phyloP scores from a whole-genome alignment of 345 rosid species.

The Zanthoxylum bungeanum region DNA sequence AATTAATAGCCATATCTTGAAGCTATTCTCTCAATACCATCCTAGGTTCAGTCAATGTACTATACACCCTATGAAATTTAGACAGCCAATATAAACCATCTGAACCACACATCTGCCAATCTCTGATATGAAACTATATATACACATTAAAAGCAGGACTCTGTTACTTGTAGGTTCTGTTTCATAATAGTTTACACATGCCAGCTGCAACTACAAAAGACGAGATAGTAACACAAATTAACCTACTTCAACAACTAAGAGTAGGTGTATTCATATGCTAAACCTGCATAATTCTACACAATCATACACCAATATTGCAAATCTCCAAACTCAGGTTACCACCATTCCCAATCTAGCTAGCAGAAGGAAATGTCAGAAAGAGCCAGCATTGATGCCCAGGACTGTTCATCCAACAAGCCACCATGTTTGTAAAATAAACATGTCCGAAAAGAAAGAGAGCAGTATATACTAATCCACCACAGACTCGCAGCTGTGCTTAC shows the following conservation, averaged over 20 bases:
- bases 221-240: too few relatives aligned
- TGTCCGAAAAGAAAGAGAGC: neutral
- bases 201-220: neutral
- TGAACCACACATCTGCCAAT: neutral
- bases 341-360: neutral
- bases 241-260: neutral
- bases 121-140: neutral
- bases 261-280: neutral
- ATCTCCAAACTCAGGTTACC: neutral
- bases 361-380: neutral
- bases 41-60: neutral
- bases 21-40: neutral
- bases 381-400: neutral
- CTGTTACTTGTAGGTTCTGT: neutral
- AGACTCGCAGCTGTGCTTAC: neutral
- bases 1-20: neutral
- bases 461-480: neutral
- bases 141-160: neutral
- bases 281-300: too few relatives aligned
- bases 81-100: neutral
- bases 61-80: neutral
- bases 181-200: neutral
- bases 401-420: neutral
- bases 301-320: neutral
- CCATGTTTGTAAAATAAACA: neutral